phyloP scores from a whole-genome alignment of 2,329 filamentous ascomycete species.

The Epichloe amarillans region DNA sequence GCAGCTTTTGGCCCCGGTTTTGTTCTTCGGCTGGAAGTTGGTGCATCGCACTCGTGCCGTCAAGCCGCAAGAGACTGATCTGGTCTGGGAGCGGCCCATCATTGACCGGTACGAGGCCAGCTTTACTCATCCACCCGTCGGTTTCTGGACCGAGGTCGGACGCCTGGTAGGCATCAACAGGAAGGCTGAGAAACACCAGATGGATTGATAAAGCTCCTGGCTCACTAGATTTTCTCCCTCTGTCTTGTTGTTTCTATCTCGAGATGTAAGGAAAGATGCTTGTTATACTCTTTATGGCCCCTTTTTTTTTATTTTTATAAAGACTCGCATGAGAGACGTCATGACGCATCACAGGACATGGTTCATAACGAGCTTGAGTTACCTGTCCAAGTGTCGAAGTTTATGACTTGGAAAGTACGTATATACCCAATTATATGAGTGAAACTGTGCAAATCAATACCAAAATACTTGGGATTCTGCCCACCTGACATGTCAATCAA shows the following conservation, averaged over 20 bases:
- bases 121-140: conserved; percentile 33
- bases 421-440: conserved; percentile 5
- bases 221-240: too few relatives aligned
- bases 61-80: conserved; percentile 39
- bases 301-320: background rate
- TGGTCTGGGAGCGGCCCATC: conserved; percentile 45
- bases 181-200: conserved; percentile 10
- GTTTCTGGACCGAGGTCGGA: conserved; percentile 43
- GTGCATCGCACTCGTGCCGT: conserved; percentile 44
- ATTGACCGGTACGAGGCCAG: conserved; percentile 45
- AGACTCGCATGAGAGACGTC: background rate
- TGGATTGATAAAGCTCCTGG: conserved; percentile 2
- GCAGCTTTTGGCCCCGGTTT: conserved; percentile 37
- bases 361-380: conserved; percentile 1
- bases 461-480: background rate
- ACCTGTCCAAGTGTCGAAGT: background rate
- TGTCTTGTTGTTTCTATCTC: background rate
- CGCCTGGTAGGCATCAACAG: conserved; percentile 28
- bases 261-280: background rate
- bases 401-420: background rate
- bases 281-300: background rate
- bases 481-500: background rate
- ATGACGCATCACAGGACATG: background rate
- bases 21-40: conserved; percentile 51
- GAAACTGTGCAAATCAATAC: background rate